Evolutionary conservation across 345 rosid species (phyloP).

Genomic region (Salix exigua): DNA sequence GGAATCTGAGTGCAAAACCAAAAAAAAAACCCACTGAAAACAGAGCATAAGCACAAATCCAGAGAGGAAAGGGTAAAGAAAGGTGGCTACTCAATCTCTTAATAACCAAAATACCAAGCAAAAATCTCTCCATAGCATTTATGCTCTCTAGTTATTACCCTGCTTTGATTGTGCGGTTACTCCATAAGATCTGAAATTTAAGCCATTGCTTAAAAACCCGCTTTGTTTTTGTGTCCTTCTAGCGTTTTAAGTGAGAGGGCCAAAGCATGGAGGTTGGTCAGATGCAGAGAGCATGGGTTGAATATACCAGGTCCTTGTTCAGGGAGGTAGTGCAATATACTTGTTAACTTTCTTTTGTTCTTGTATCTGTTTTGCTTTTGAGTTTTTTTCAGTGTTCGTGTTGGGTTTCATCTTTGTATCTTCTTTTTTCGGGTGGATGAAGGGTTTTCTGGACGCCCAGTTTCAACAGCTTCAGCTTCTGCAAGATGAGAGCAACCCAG

Average conservation of each 20-base stretch:
- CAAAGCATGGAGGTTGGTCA: slow-evolving; percentile 62
- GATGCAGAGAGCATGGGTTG: slow-evolving; percentile 76
- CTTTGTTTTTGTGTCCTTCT: neutral
- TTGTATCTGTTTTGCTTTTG: neutral
- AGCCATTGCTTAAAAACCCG: slow-evolving; percentile 4
- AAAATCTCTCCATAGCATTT: slow-evolving; percentile 18
- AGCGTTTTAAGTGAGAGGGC: neutral
- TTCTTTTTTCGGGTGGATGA: slow-evolving; percentile 17
- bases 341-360: neutral
- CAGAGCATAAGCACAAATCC: slow-evolving; percentile 22
- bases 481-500: slow-evolving; percentile 96
- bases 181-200: slow-evolving; percentile 28
- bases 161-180: slow-evolving; percentile 12
- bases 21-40: neutral
- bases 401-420: too few relatives aligned
- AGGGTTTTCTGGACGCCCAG: slow-evolving; percentile 88
- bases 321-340: slow-evolving; percentile 47
- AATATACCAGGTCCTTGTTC: slow-evolving; percentile 71
- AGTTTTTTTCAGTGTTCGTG: neutral
- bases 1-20: neutral
- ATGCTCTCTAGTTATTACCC: neutral
- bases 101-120: slow-evolving; percentile 1
- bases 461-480: slow-evolving; percentile 80
- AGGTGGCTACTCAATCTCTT: neutral
- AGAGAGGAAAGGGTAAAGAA: slow-evolving; percentile 4